Evolutionary conservation across 345 rosid genomes (phyloP).

Genomic region (Limnanthes douglasii): DNA sequence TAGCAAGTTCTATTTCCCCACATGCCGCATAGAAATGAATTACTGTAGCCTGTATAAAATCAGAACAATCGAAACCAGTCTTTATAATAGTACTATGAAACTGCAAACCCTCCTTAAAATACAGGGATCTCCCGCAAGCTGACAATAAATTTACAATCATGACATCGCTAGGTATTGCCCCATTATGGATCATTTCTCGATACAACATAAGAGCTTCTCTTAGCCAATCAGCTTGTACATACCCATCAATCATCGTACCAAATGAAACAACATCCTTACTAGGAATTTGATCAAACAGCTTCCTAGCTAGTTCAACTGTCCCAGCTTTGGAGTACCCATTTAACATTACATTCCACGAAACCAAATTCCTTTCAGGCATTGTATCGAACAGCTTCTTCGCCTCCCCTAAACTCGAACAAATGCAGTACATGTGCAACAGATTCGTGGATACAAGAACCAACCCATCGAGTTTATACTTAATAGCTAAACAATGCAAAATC

Average conservation of each 20-base stretch:
- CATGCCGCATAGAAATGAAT: slow-evolving; percentile 57
- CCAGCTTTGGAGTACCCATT: slow-evolving; percentile 80
- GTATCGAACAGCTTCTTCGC: slow-evolving; percentile 46
- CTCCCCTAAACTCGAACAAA: slow-evolving; percentile 31
- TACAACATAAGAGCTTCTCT: slow-evolving; percentile 42
- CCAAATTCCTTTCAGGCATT: slow-evolving; percentile 45
- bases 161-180: slow-evolving; percentile 39
- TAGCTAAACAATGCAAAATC: slow-evolving; percentile 46
- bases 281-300: slow-evolving; percentile 44
- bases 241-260: slow-evolving; percentile 62
- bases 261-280: slow-evolving; percentile 61
- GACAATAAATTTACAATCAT: slow-evolving; percentile 65
- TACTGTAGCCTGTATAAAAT: slow-evolving; percentile 52
- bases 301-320: slow-evolving; percentile 27
- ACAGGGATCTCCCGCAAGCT: slow-evolving; percentile 35
- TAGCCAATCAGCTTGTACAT: slow-evolving; percentile 28
- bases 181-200: slow-evolving; percentile 31
- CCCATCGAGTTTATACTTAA: slow-evolving; percentile 25
- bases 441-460: slow-evolving; percentile 52
- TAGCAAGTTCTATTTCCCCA: slow-evolving; percentile 34
- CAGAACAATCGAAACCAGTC: slow-evolving; percentile 47
- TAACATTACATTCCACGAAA: slow-evolving; percentile 84
- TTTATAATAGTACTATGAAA: slow-evolving; percentile 36
- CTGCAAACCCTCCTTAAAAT: slow-evolving; percentile 36
- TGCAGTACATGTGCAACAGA: slow-evolving; percentile 56